Evolutionary conservation across 495 filamentous ascomycete genomes (phyloP), one percentile per base, ranked within the genome.

Genomic region (Pseudevernia furfuracea): DNA sequence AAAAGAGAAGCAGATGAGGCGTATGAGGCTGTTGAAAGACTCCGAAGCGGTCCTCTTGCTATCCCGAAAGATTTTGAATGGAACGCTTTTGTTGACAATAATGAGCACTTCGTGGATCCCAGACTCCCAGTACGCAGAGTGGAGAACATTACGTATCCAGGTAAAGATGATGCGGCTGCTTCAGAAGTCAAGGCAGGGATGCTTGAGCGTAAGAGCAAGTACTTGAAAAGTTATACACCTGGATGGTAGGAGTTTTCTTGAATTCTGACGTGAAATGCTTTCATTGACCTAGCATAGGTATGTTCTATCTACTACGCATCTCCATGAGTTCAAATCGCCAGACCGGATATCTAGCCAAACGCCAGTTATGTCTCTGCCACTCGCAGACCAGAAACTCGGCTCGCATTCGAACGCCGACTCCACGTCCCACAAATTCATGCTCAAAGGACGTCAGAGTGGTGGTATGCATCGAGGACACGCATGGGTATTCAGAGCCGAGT

Each of bases 131-230:
- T 96, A 49, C 84, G 94, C 57, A 83, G 86, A 46, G 74, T 91
- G 23, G 84, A 96, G 69, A 87, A 89, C 69, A 96, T 98, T 68
- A 84, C 89, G 43, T 98, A 97, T 74, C 92, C 93, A n/a, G 94
- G 94, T 21, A 88, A 88, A 69, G 84, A 96, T 70, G 90, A 96
- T 73, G 88, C 89, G 59, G 87, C 91, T 46, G 91, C 90, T 39
- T 84, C 87, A 61, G 94, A 96, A 71, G 87, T 98, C 41, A 82
- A 90, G 58, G 89, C 89, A 9, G 94, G 94, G 2, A 87, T 96
- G 77, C 79, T 98, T 60, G 94, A 98, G 78, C 87, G 94, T 57
- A 98, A 97, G 84, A 95, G 89, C 82, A 98, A 97, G 72, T 98
- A 97, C 74, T 79, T 98, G 49, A 98, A 97, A 82, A 96, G 91